Base-by-base conservation (phyloP, 208 protist species). In the Leishmania martiniquensis region DNA sequence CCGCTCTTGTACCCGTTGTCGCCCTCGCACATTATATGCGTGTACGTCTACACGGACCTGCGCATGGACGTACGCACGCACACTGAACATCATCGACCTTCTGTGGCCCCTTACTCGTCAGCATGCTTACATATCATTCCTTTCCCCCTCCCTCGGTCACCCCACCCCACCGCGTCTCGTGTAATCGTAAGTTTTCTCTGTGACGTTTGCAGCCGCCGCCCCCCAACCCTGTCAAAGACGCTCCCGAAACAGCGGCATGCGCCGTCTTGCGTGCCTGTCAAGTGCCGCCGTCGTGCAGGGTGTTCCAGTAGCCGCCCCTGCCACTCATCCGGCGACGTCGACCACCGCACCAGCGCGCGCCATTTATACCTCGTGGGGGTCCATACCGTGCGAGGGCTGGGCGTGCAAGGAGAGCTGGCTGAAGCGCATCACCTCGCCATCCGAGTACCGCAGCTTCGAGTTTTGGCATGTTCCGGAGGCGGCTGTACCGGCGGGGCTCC, bases 351-450 rank as follows among this genome's bases (percentile, higher is more conserved):
- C 84, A 15, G n/a, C 65, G 17, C 91, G 93, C 60, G 51, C 69
- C 63, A 93, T 97, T 80, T 97, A 96, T 87, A 97, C 91, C 17
- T 93, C 85, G 12, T 97, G 91, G 91, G 92, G 76, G 76, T 89
- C 88, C 65, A 82, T 95, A 6, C 85, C 90, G 34, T 78, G 78
- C 52, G 93, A 97, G 75, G 39, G 34, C 10, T 91, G 86, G 88
- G 84, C 89, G 3, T 81, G 74, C 71, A 84, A 89, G 72, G 87
- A 93, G 82, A 86, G 85, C 71, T 96, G 91, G 91, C 71, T 95
- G 59, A 89, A 90, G 78, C 93, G 93, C 76, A 80, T 97, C 60
- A 95, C 89, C 17, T 91, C 85, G 74, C 80, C 89, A 67, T 89
- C 82, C 34, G 72, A 88, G 51, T 96, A 94, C 83, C 90, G 91